Evolutionary conservation across 169 alveolate genomes (phyloP).

Genomic region (Babesia caballi): DNA sequence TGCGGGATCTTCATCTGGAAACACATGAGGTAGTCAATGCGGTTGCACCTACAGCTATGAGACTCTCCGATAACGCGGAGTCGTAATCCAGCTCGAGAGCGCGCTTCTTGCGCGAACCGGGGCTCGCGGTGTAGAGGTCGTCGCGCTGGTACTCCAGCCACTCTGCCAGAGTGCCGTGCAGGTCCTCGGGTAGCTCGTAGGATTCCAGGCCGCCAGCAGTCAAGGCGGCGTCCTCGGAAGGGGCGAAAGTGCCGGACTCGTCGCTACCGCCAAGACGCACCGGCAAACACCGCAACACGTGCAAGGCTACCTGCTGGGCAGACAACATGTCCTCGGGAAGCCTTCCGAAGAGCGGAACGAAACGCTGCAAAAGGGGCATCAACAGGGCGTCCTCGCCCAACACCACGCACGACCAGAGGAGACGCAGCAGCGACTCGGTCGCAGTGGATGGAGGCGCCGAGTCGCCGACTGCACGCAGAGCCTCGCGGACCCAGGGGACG

Average conservation of each 20-base stretch:
- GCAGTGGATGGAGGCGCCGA: neutral
- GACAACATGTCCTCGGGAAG: slow-evolving; percentile 48
- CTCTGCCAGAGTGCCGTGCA: slow-evolving; percentile 26
- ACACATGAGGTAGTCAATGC: neutral
- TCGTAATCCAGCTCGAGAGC: slow-evolving; percentile 60
- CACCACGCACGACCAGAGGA: slow-evolving; percentile 60
- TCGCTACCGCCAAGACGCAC: neutral
- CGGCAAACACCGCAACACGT: slow-evolving; percentile 26
- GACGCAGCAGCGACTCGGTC: slow-evolving; percentile 14
- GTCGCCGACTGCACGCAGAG: neutral
- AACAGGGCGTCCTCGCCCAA: slow-evolving; percentile 46
- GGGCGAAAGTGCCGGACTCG: neutral
- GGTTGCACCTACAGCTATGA: slow-evolving; percentile 15
- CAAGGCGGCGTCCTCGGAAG: no score
- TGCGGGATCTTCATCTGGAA: slow-evolving; percentile 65
- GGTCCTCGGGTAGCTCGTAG: neutral
- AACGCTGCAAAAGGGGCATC: slow-evolving; percentile 5
- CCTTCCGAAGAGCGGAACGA: slow-evolving; percentile 8
- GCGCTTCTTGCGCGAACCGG: slow-evolving; percentile 20
- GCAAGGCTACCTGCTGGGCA: slow-evolving; percentile 62
- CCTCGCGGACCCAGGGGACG: slow-evolving; percentile 32
- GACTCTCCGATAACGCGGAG: slow-evolving; percentile 35
- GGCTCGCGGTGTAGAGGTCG: slow-evolving; percentile 42
- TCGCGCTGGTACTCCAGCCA: slow-evolving; percentile 62
- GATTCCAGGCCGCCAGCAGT: neutral